These are phyloP conservation scores for Mallotus repandus DNA, from an alignment of 441 rosid species.

Conservation along the genomic window DNA sequence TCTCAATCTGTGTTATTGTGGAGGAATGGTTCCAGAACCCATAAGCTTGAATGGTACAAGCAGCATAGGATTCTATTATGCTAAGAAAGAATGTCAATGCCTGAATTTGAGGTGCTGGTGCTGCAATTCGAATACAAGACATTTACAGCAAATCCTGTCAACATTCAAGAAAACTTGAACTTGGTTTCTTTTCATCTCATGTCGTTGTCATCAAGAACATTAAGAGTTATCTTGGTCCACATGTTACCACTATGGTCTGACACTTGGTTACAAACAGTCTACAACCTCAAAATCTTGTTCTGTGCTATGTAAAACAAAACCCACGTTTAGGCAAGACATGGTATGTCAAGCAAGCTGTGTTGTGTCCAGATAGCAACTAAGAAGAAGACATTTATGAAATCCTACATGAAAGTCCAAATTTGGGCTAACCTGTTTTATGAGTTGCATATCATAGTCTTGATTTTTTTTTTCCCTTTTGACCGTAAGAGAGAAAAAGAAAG, in stretches of 20 bases:
- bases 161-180: not conserved
- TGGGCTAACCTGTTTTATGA: not conserved
- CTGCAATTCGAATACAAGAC: not conserved
- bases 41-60: too few relatives aligned
- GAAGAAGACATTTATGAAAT: not conserved
- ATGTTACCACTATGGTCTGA: not conserved
- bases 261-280: not conserved
- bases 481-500: not conserved
- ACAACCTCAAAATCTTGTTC: not conserved
- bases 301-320: not conserved
- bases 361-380: not conserved
- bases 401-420: not conserved
- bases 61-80: too few relatives aligned
- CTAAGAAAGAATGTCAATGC: not conserved
- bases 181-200: not conserved
- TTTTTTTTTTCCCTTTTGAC: not conserved
- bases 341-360: not conserved
- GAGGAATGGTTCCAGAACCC: too few relatives aligned
- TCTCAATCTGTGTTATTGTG: not conserved
- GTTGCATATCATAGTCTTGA: not conserved
- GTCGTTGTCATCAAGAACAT: not conserved
- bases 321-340: conserved; percentile 11
- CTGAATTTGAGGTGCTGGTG: not conserved
- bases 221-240: not conserved
- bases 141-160: not conserved